Evolutionary conservation across 2,329 filamentous ascomycete species (phyloP).

Genomic region (Trichophaea hybrida): DNA sequence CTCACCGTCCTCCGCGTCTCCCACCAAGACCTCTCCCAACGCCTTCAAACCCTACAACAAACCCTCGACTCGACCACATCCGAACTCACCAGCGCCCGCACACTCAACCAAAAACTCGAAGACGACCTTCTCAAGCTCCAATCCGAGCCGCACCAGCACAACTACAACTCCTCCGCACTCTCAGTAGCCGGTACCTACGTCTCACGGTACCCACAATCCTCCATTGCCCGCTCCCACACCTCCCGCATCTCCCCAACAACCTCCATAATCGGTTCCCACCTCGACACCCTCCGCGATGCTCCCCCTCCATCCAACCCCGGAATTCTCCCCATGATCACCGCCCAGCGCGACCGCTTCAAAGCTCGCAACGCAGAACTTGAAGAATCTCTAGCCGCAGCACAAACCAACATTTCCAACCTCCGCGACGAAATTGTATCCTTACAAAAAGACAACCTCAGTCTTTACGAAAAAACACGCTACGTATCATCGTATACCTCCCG

Average conservation of each 20-base stretch:
- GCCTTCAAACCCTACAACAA: slow-evolving; percentile 66
- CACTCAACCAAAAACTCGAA: slow-evolving; percentile 76
- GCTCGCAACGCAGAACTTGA: slow-evolving; percentile 86
- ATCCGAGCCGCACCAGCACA: slow-evolving; percentile 55
- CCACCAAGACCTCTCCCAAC: slow-evolving; percentile 74
- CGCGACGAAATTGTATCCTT: slow-evolving; percentile 81
- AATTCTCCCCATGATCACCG: slow-evolving; percentile 94
- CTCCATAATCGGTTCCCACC: slow-evolving; percentile 92
- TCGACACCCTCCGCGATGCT: slow-evolving; percentile 30
- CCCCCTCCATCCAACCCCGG: slow-evolving; percentile 44
- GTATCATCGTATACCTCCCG: slow-evolving; percentile 81
- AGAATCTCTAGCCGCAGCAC: slow-evolving; percentile 70
- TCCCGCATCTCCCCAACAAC: slow-evolving; percentile 77
- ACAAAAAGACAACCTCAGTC: slow-evolving; percentile 86
- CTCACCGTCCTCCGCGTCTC: slow-evolving; percentile 80
- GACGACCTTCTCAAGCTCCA: slow-evolving; percentile 82
- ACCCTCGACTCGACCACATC: slow-evolving; percentile 70
- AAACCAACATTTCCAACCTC: slow-evolving; percentile 68
- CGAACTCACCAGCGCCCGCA: slow-evolving; percentile 72
- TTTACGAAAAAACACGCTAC: slow-evolving; percentile 97
- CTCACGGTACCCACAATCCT: slow-evolving; percentile 54
- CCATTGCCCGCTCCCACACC: slow-evolving; percentile 32
- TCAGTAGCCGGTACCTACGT: slow-evolving; percentile 87
- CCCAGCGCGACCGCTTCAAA: slow-evolving; percentile 95
- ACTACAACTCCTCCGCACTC: slow-evolving; percentile 70